Conservation (phyloP, 805 yeast genomes). For the Isabelozyma rhagii region DNA sequence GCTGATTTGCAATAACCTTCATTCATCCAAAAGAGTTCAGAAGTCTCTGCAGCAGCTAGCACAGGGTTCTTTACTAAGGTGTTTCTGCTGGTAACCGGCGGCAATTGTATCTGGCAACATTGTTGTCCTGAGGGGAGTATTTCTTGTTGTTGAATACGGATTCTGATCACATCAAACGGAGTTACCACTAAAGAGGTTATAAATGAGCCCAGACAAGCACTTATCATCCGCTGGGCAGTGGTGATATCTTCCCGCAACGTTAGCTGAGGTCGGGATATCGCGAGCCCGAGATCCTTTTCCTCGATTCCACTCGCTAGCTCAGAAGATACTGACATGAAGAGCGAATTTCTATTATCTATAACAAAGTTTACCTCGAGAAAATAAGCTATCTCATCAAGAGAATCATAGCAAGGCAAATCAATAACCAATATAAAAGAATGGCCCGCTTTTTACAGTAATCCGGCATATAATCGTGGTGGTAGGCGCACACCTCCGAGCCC, state of each 20-base stretch:
- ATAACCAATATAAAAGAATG: background rate
- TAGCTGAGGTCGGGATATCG: background rate
- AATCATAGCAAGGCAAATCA: conserved; percentile 1
- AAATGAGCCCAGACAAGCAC: conserved; percentile 75
- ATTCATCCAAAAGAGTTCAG: conserved; percentile 33
- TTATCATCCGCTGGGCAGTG: conserved; percentile 62
- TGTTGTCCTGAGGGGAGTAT: conserved; percentile 35
- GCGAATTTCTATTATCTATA: background rate
- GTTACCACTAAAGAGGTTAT: conserved; percentile 72
- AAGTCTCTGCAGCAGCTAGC: conserved; percentile 26
- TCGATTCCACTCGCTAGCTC: conserved; percentile 40
- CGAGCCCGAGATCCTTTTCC: conserved; percentile 19
- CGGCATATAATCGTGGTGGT: background rate
- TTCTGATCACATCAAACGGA: conserved; percentile 78
- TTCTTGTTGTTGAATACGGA: conserved; percentile 76
- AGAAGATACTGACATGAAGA: conserved; percentile 36
- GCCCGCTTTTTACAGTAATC: background rate
- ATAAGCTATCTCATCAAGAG: background rate
- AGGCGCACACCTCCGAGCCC: background rate
- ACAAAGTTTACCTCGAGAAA: background rate
- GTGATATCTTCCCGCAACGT: conserved; percentile 33
- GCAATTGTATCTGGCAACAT: conserved; percentile 22
- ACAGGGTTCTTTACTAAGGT: conserved; percentile 14
- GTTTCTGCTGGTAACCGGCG: conserved; percentile 7
- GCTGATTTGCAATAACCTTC: conserved; percentile 34